Percentiles rank a stretch among this genome's conserved stretches.
Conservation (phyloP, 106 monocot genomes). For the Acorus gramineus region DNA sequence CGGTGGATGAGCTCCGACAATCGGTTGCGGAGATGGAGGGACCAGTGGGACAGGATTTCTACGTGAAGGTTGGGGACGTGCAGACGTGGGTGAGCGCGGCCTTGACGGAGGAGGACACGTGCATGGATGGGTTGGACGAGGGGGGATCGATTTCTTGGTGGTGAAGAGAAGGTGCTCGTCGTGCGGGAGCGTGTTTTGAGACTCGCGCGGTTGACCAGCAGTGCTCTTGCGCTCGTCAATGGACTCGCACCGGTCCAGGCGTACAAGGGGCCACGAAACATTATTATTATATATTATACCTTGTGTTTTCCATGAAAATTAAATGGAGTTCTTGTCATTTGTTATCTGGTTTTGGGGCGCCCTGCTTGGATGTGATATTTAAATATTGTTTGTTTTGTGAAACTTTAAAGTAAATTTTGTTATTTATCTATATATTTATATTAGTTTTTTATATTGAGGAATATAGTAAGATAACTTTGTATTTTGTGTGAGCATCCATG, state of each 20-base stretch:
- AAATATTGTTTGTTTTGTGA: no score
- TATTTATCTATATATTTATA: no score
- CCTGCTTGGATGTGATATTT: no score
- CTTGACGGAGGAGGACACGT: constrained; percentile 51
- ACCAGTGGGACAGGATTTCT: constrained; percentile 13
- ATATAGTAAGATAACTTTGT: no score
- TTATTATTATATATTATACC: no score
- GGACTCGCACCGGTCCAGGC: constrained; percentile 1
- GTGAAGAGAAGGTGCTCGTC: constrained; percentile 9
- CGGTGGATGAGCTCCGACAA: constrained; percentile 26
- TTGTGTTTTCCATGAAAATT: no score
- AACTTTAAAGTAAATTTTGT: no score
- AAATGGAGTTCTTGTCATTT: no score
- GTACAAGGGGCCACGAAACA: no score
- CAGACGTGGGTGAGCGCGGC: constrained; percentile 77
- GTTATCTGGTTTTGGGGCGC: no score
- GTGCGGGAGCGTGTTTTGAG: constrained; percentile 28
- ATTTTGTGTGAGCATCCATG: no score
- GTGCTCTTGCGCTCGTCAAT: constrained; percentile 44
- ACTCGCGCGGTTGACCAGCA: constrained; percentile 38
- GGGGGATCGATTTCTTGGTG: constrained; percentile 17
- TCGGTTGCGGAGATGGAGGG: constrained; percentile 26
- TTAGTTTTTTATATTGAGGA: no score
- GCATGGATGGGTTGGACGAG: constrained; percentile 45
- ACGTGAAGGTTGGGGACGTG: constrained; percentile 26